Evolutionary conservation across 2,329 filamentous ascomycete genomes (phyloP), one percentile per base, ranked within the genome.

Genomic region (Exophiala alcalophila): DNA sequence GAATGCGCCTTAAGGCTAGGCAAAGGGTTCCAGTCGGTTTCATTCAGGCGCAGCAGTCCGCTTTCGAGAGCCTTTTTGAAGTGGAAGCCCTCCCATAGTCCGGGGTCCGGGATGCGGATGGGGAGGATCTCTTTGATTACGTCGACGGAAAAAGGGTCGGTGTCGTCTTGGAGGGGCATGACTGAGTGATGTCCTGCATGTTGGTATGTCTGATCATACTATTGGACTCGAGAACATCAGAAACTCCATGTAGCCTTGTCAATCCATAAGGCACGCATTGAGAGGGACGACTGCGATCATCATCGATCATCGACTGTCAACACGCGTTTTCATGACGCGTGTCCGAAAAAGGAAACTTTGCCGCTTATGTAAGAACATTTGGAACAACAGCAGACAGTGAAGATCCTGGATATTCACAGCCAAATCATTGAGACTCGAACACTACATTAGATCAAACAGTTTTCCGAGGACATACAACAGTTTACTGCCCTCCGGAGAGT

Each of bases 21-120:
- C 14, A 57, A 20, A 11, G 8, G n/a, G 5, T 49, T 29, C 4
- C 32, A 19, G 14, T 50, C 18, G 11, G 33, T 26, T 6, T 53
- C 40, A 8, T 40, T 40, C 30, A 57, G 35, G 34, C 37, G 36
- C 29, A 57, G 39, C 16, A 41, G 21, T 39, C 30, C 35, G 40
- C 48, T 54, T 30, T 53, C 41, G n/a, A 54, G 49, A 16, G 34
- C 40, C 12, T 33, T 38, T 19, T 52, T 31, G 29, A 54, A 45
- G 8, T 26, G 29, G 34, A 57, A 56, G 2, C 49, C 51, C 16
- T 53, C 42, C 54, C 54, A 56, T 25, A 34, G 39, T 23, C 8
- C 12, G 8, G 20, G 21, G 15, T 20, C 20, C 3, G 37, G 19
- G 12, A 40, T 10, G 4, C 6, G n/a, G 14, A 36, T 14, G 7